These are phyloP conservation scores for Afroboletus lepidellus DNA, from an alignment of 1,284 basidiomycete genomes.

Conservation along the genomic window DNA sequence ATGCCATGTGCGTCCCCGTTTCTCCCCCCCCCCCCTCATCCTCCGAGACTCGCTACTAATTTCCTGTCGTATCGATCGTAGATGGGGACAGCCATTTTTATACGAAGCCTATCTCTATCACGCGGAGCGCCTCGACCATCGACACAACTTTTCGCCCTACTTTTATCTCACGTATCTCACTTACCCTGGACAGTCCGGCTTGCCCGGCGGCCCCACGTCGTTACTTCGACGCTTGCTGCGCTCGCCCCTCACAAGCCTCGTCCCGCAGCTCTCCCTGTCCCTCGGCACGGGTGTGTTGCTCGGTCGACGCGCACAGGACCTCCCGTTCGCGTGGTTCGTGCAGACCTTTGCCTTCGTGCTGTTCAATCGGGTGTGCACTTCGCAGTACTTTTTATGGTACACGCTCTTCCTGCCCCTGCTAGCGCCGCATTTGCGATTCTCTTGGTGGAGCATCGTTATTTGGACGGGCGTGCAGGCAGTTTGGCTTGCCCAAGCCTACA, in stretches of 20 bases:
- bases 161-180: conserved; percentile 93
- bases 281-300: conserved; percentile 67
- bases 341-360: conserved; percentile 91
- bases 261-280: conserved; percentile 72
- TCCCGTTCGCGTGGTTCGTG: conserved; percentile 86
- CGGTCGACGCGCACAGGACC: conserved; percentile 49
- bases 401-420: conserved; percentile 87
- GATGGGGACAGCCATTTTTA: conserved; percentile 93
- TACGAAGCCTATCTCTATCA: conserved; percentile 95
- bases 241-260: conserved; percentile 69
- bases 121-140: conserved; percentile 85
- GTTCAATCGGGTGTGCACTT: conserved; percentile 99
- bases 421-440: conserved; percentile 62
- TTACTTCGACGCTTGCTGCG: conserved; percentile 47
- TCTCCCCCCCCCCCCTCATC: background rate
- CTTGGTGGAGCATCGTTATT: conserved; percentile 45
- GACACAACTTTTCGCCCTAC: conserved; percentile 98
- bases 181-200: conserved; percentile 44
- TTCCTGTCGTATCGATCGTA: conserved; percentile 33
- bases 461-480: conserved; percentile 83
- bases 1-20: conserved; percentile 63
- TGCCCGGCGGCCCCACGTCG: conserved; percentile 36
- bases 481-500: conserved; percentile 86
- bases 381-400: conserved; percentile 99
- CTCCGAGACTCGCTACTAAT: conserved; percentile 3